These are phyloP conservation scores for Ascochyta fabae DNA, from an alignment of 2,329 filamentous ascomycete genomes.

Conservation along the genomic window DNA sequence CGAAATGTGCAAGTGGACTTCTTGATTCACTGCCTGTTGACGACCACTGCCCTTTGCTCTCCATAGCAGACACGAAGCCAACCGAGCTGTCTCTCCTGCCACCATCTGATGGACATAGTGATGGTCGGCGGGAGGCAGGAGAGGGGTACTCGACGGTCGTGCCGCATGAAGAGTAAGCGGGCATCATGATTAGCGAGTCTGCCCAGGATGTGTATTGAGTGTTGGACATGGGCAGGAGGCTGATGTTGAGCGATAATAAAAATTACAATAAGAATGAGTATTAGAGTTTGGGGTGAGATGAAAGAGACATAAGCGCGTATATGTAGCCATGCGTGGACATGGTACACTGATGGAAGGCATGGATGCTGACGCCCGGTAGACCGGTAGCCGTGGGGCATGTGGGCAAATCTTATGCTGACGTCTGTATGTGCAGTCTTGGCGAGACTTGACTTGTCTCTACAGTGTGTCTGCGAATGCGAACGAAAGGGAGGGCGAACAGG, in stretches of 20 bases:
- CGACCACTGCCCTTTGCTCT: conserved; percentile 48
- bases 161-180: conserved; percentile 45
- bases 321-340: conserved; percentile 36
- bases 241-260: conserved; percentile 28
- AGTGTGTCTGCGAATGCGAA: conserved; percentile 23
- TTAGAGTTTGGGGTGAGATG: conserved; percentile 32
- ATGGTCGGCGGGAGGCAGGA: conserved; percentile 42
- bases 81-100: conserved; percentile 43
- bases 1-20: conserved; percentile 47
- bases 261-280: conserved; percentile 38
- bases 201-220: conserved; percentile 44
- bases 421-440: conserved; percentile 28
- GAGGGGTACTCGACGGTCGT: conserved; percentile 44
- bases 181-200: conserved; percentile 45
- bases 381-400: conserved; percentile 31
- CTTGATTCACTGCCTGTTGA: conserved; percentile 47
- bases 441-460: conserved; percentile 44
- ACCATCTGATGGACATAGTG: conserved; percentile 42
- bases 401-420: conserved; percentile 35
- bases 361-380: conserved; percentile 33
- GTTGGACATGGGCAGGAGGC: conserved; percentile 16
- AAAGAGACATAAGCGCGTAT: conserved; percentile 40
- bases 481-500: conserved; percentile 21
- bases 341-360: conserved; percentile 28
- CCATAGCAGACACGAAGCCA: conserved; percentile 46